These are phyloP conservation scores for Rhododendron simsii DNA, from an alignment of 148 eudicot species.

Conservation along the genomic window DNA sequence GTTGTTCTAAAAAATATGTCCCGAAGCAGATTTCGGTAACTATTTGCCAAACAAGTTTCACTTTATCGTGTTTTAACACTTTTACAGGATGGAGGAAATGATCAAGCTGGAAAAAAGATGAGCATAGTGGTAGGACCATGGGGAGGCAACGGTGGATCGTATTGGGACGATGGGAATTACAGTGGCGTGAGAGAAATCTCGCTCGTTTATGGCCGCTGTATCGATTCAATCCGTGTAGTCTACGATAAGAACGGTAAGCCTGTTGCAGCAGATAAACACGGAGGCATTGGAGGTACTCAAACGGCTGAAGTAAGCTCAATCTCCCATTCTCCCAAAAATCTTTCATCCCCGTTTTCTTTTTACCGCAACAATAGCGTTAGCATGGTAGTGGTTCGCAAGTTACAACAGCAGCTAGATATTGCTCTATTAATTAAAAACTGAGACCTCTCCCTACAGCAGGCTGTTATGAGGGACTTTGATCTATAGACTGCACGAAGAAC, in stretches of 20 bases:
- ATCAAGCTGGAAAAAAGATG: constrained; percentile 27
- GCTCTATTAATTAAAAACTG: not conserved
- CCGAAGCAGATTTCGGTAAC: not conserved
- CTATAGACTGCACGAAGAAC: not conserved
- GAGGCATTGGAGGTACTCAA: constrained; percentile 39
- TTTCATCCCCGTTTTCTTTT: not conserved
- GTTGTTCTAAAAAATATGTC: not conserved
- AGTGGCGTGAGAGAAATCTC: constrained; percentile 50
- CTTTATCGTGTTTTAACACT: not conserved
- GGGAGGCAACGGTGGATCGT: constrained; percentile 63
- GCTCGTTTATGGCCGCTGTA: constrained; percentile 33
- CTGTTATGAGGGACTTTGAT: not conserved
- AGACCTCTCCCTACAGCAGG: not conserved
- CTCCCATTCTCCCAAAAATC: not conserved
- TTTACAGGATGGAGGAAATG: constrained; percentile 18
- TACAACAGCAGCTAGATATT: not conserved
- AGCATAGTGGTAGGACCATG: constrained; percentile 55
- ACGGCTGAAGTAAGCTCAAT: constrained; percentile 36
- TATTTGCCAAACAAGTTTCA: not conserved
- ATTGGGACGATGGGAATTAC: constrained; percentile 61
- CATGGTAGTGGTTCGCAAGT: not conserved
- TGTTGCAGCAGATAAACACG: constrained; percentile 38
- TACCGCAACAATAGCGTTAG: not conserved
- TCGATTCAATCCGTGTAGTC: constrained; percentile 28
- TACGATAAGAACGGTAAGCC: constrained; percentile 62